Evolutionary conservation across 1,139 yeast species (phyloP).

Genomic region (Magnusiomyces suaveolens): DNA sequence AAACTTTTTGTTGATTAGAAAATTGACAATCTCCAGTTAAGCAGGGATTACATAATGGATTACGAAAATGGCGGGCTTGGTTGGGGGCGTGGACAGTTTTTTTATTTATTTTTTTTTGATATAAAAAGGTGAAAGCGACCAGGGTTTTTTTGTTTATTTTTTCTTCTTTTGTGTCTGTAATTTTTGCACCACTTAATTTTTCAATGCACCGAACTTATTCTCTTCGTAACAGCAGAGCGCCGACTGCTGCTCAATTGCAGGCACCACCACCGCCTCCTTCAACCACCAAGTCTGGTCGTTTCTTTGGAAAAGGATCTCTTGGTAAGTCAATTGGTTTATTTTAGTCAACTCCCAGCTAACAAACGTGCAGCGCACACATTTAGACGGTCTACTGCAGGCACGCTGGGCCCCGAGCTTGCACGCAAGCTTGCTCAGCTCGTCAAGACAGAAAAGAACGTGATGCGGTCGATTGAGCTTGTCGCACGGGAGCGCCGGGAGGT

Average conservation of each 20-base stretch:
- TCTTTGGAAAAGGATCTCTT: slow-evolving; percentile 85
- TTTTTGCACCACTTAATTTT: background rate
- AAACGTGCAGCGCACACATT: slow-evolving; percentile 52
- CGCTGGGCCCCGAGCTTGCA: slow-evolving; percentile 89
- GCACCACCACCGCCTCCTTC: slow-evolving; percentile 94
- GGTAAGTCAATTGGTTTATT: slow-evolving; percentile 28
- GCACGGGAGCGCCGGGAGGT: slow-evolving; percentile 94
- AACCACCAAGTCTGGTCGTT: slow-evolving; percentile 70
- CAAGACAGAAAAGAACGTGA: slow-evolving; percentile 92
- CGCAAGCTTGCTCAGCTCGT: slow-evolving; percentile 82
- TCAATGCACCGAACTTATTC: slow-evolving; percentile 97
- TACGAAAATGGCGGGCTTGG: too few relatives aligned
- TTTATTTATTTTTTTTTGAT: too few relatives aligned
- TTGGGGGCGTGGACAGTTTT: too few relatives aligned
- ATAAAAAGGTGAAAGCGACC: too few relatives aligned
- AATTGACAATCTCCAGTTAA: too few relatives aligned
- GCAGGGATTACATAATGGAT: too few relatives aligned
- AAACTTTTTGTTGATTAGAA: too few relatives aligned
- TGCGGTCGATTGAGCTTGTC: slow-evolving; percentile 86
- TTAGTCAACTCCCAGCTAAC: background rate
- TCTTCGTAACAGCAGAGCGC: slow-evolving; percentile 88
- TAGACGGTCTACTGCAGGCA: slow-evolving; percentile 83
- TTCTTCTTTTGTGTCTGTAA: background rate
- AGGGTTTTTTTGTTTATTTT: background rate
- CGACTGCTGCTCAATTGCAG: slow-evolving; percentile 90